Percentiles rank a stretch among this genome's conserved stretches.
These are phyloP conservation scores for Maudiozyma barnettii DNA, from an alignment of 805 yeast species.

Conservation along the genomic window DNA sequence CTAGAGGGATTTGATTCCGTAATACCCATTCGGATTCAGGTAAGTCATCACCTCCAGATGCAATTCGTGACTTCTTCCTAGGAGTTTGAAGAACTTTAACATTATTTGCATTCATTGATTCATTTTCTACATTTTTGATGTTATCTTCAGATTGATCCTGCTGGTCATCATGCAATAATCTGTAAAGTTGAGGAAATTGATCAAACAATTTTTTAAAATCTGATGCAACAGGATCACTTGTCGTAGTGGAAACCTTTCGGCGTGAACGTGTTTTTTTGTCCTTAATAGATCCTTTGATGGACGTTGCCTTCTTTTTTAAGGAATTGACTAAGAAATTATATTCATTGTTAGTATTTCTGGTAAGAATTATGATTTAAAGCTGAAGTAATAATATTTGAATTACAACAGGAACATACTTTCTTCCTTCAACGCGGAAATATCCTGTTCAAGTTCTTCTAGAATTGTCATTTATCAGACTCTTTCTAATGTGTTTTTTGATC, in stretches of 20 bases:
- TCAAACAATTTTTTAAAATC: constrained; percentile 16
- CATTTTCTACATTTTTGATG: background rate
- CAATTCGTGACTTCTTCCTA: background rate
- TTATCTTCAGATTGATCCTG: background rate
- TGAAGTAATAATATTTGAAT: no score
- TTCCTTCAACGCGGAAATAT: constrained; percentile 28
- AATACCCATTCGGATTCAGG: constrained; percentile 19
- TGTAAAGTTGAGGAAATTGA: constrained; percentile 18
- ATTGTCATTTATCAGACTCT: constrained; percentile 16
- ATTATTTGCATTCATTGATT: background rate
- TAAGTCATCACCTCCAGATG: constrained; percentile 2
- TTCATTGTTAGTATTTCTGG: background rate
- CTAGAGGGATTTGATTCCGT: constrained; percentile 10
- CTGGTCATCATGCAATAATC: constrained; percentile 9
- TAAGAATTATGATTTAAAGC: no score
- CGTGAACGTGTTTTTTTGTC: background rate
- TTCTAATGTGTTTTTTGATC: no score
- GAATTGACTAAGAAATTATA: constrained; percentile 5
- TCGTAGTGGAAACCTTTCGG: background rate
- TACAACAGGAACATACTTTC: constrained; percentile 16
- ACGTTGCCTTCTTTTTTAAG: constrained; percentile 9
- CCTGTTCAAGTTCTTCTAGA: constrained; percentile 28
- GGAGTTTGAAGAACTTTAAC: background rate
- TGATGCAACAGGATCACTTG: constrained; percentile 6
- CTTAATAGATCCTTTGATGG: constrained; percentile 5